Evolutionary conservation across 306 rosid species (phyloP).

Genomic region (Cicer chorassanicum): DNA sequence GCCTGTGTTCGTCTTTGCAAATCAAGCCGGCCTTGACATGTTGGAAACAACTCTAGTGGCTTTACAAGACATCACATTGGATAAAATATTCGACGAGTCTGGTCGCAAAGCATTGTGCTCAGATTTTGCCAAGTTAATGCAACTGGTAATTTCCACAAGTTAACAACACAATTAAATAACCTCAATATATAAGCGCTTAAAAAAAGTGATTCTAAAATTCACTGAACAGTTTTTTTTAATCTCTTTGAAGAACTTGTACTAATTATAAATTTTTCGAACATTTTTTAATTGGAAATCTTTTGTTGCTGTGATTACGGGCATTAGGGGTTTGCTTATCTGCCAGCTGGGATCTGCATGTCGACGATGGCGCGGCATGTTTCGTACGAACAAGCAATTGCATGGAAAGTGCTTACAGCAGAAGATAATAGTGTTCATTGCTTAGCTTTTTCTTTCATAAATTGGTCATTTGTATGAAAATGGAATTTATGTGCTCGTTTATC

Average conservation of each 20-base stretch:
- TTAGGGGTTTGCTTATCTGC: slow-evolving; percentile 86
- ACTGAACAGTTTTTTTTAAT: not conserved
- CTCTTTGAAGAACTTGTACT: not conserved
- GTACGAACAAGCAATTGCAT: slow-evolving; percentile 88
- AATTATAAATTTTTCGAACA: not conserved
- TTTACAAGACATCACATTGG: slow-evolving; percentile 91
- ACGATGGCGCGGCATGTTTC: slow-evolving; percentile 90
- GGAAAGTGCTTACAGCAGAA: slow-evolving; percentile 87
- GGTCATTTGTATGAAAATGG: slow-evolving; percentile 90
- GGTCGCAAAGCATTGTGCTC: slow-evolving; percentile 80
- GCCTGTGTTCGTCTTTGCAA: slow-evolving; percentile 90
- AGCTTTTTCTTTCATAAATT: slow-evolving; percentile 87
- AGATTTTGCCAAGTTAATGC: slow-evolving; percentile 89
- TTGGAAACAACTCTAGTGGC: slow-evolving; percentile 92
- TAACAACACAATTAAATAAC: not conserved
- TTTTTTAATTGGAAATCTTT: too few relatives aligned
- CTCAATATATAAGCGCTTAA: not conserved
- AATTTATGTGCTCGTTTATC: slow-evolving; percentile 36
- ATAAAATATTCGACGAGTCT: slow-evolving; percentile 83
- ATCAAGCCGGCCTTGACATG: slow-evolving; percentile 98
- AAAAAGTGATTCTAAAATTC: not conserved
- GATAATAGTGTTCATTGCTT: slow-evolving; percentile 82
- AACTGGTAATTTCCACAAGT: slow-evolving; percentile 58
- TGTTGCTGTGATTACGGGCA: too few relatives aligned
- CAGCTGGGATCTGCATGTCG: slow-evolving; percentile 89